A percentile compares a stretch with the other conserved stretches of the same genome.
Conservation (phyloP, 352 stramenopile genomes). For the Phytophthora vignae region DNA sequence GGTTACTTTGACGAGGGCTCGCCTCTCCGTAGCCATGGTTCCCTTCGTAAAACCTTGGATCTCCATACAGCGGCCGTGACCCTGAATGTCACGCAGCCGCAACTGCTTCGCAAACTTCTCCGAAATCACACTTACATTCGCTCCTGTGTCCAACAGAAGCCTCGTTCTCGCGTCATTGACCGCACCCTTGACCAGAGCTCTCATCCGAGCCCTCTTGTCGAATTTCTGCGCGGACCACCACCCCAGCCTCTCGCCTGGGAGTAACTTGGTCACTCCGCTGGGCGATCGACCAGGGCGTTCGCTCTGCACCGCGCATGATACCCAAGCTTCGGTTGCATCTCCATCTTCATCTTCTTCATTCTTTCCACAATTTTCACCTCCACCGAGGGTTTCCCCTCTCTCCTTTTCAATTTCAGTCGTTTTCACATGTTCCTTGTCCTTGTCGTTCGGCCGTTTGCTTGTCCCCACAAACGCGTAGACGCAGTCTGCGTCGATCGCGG, state of each 20-base stretch:
- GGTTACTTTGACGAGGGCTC: neutral
- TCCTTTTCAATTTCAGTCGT: too few species aligned
- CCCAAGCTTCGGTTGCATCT: neutral
- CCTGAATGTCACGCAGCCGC: too few species aligned
- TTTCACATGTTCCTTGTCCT: too few species aligned
- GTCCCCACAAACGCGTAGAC: too few species aligned
- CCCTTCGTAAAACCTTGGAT: neutral
- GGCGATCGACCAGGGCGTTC: neutral
- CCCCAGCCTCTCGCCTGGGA: neutral
- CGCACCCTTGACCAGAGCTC: constrained; percentile 1
- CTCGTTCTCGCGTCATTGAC: neutral
- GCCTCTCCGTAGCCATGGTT: neutral
- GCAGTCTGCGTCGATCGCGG: too few species aligned
- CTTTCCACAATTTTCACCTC: neutral
- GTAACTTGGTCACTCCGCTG: neutral
- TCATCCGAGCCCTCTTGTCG: neutral
- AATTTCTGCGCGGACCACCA: constrained; percentile 7
- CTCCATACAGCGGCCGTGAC: neutral
- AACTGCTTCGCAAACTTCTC: too few species aligned
- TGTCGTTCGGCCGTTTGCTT: too few species aligned
- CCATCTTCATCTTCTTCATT: neutral
- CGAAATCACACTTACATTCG: too few species aligned
- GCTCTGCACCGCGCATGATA: neutral
- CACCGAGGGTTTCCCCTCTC: too few species aligned
- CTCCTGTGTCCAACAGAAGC: too few species aligned